Evolutionary conservation across 1,139 yeast genomes (phyloP), one percentile per base, ranked within the genome.

Genomic region (Sugiyamaella xylanicola): DNA sequence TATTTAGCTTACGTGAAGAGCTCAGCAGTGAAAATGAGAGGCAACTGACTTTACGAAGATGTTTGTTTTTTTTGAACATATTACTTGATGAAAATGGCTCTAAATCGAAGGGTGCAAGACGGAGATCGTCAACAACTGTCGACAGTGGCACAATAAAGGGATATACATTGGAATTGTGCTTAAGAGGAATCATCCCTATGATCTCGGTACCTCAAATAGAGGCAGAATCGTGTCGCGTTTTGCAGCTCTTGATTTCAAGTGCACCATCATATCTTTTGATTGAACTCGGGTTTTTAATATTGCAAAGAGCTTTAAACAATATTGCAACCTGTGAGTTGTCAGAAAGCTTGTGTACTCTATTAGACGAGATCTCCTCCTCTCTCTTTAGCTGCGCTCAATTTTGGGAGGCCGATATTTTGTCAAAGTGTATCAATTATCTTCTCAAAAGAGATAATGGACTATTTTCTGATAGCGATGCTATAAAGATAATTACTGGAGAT

Each of bases 91-190:
- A 46, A 15, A 32, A 3, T 4, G 32, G 20, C 3, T n/a, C 8
- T 13, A 5, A 13, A 16, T 20, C 42, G 2, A 46, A 32, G 7
- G 50, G 32, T n/a, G 41, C 43, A 9, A 46, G 21, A n/a, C 32
- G 42, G 16, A 35, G 50, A 19, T 39, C 52, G 11, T 19, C 42
- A 11, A 40, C 17, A 2, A 36, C 27, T 5, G 22, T 39, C 13
- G 55, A 51, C 2, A 19, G 20, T 19, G 27, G 39, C 16, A 27
- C 44, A 21, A 44, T 44, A 9, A 27, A 16, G 21, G 59, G 58
- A 5, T 60, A 60, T 41, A 45, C 58, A 1, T 50, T 56, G 17
- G 61, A 59, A 41, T 21, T 60, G 15, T 45, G 53, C 16, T 49
- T 59, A 3, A 32, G 55, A n/a, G 63, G 59, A 2, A 32, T 54